phyloP scores from a whole-genome alignment of 179 eudicot genomes.

The Spinacia oleracea region DNA sequence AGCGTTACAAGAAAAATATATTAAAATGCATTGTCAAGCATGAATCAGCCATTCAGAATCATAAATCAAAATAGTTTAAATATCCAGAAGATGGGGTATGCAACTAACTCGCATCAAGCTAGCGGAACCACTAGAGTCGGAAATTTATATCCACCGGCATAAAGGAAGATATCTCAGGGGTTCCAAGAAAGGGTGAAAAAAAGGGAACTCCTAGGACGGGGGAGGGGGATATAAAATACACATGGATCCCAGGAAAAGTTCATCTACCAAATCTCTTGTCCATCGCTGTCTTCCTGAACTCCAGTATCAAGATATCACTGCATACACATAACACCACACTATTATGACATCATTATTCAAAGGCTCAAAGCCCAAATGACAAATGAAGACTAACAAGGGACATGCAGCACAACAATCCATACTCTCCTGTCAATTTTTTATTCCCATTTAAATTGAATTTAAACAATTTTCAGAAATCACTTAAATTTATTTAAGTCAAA shows the following conservation, averaged over 20 bases:
- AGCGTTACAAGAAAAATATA: neutral
- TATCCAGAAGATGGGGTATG: neutral
- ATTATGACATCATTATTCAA: neutral
- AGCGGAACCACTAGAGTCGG: constrained; percentile 11
- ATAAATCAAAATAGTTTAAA: neutral
- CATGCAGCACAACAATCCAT: too few relatives aligned
- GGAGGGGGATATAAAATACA: constrained; percentile 18
- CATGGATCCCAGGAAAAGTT: constrained; percentile 13
- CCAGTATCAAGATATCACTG: constrained; percentile 29
- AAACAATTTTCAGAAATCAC: too few relatives aligned
- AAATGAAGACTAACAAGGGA: too few relatives aligned
- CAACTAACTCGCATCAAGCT: neutral
- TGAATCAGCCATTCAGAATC: neutral
- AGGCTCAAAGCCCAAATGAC: neutral
- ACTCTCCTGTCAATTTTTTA: too few relatives aligned
- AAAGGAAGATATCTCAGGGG: neutral
- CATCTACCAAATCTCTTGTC: constrained; percentile 14
- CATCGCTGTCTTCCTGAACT: constrained; percentile 15
- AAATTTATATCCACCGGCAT: constrained; percentile 7
- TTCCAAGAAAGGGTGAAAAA: neutral
- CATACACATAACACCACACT: neutral
- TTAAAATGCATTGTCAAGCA: neutral
- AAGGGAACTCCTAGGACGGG: neutral
- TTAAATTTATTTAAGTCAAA: too few relatives aligned
- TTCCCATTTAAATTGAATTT: too few relatives aligned